Evolutionary conservation across 192 early-diverging fungal genomes (phyloP), one percentile per base, ranked within the genome.

Genomic region (Obelidium mucronatum): DNA sequence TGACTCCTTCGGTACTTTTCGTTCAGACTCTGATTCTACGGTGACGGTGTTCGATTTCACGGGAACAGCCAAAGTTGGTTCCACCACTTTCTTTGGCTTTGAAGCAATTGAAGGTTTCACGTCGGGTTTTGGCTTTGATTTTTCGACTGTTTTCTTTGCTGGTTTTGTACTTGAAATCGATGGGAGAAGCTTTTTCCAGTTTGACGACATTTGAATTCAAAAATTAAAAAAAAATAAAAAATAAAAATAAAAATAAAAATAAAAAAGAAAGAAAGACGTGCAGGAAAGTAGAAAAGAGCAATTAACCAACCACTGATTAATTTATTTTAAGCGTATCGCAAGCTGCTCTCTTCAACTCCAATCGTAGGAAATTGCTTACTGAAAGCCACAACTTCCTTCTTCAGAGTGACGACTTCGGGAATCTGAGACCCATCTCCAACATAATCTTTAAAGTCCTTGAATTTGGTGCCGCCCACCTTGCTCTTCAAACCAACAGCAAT

Each of bases 361-460:
- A 94, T 89, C 0, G 93, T 93, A 17, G 95, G 95, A 90, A 99
- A 99, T 79, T 83, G 80, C 74, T 81, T 88, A 8, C 94, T 82
- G 80, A 99, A 99, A 6, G 89, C 87, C 31, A 90, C 86, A 22
- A 99, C 95, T 67, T 96, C 92, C 40, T 85, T 81, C 79, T 92
- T 93, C 36, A 98, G 84, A 0, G 84, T 80, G 28, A 84, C 84
- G 64, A 99, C 85, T 37, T 94, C 90, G 2, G 73, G 48, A 40
- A 83, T 61, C n/a, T 22, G 30, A 5, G 39, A 52, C 17, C 82
- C 84, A 64, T 87, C 83, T 17, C 91, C 94, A 59, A 97, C 86
- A 51, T 80, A 80, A 0, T 87, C 91, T 88, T 97, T 98, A 75
- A 98, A 99, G 78, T 96, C 96, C 53, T 87, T 90, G 66, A 99